Evolutionary conservation across 2,329 filamentous ascomycete species (phyloP), one percentile per base, ranked within the genome.

Genomic region (Coleophoma crateriformis): DNA sequence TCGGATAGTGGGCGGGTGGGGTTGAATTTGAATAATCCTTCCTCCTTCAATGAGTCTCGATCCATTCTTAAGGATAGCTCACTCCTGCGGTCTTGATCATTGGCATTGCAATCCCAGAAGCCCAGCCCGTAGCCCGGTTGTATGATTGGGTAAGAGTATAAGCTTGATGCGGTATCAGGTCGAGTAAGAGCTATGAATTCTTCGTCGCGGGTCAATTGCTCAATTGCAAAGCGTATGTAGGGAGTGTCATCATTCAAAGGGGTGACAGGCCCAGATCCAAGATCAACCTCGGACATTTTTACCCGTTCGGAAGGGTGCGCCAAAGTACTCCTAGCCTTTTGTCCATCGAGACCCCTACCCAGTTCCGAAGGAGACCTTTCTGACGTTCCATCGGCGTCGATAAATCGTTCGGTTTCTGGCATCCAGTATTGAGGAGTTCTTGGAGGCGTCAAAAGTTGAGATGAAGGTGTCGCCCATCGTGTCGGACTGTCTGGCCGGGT

Each of bases 151-250:
- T 79, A 78, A 55, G 54, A 68, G 55, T 45, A 62, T 34, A 69
- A 67, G 50, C 67, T 67, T 42, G 47, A 66, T 65, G 69, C 64
- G 61, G 54, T 58, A 67, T 47, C 79, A 75, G 57, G 78, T 70
- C 48, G 74, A 71, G 49, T 76, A 72, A 10, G 77, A 75, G 50
- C 73, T 69, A 74, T 71, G 6, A 82, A 75, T 52, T 88, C 82
- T 50, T 84, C 84, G 60, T 87, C 81, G 44, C 86, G 77, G 6
- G 90, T 95, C 58, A 97, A 73, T 54, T 92, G 89, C 55, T 95
- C 88, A 54, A 97, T 82, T 38, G 92, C 91, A 66, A 94, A 95
- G 55, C 87, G 87, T 55, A 96, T 88, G 67, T 91, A 95, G 0
- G 90, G 90, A 8, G 84, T 87, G 62, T 95, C 87, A 61, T 96